A percentile compares a stretch with the other conserved stretches of the same genome.
phyloP scores from a whole-genome alignment of 495 filamentous ascomycete genomes.

The Friedmanniomyces endolithicus region DNA sequence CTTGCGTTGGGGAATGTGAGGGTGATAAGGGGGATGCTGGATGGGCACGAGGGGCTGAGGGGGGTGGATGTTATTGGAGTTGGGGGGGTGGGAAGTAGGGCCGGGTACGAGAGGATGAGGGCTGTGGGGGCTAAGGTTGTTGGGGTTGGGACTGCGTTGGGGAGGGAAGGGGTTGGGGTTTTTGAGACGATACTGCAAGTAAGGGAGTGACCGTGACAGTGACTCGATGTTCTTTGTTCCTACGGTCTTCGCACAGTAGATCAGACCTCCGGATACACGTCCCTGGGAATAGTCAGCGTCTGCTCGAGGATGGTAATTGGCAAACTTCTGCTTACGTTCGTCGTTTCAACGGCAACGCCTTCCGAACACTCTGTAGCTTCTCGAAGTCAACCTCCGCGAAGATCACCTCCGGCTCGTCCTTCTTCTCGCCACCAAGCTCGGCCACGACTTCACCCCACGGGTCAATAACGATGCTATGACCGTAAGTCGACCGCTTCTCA shows the following conservation, averaged over 20 bases:
- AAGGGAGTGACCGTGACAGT: not conserved
- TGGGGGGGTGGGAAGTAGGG: conserved; percentile 50
- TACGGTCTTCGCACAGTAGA: not conserved
- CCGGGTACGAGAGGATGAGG: conserved; percentile 49
- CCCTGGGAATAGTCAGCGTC: conserved; percentile 26
- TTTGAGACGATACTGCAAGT: conserved; percentile 41
- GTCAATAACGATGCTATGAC: conserved; percentile 74
- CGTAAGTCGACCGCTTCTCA: conserved; percentile 69
- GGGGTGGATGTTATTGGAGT: conserved; percentile 49
- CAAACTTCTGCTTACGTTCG: conserved; percentile 26
- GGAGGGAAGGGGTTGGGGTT: conserved; percentile 43
- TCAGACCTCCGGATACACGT: conserved; percentile 51
- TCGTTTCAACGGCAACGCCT: conserved; percentile 34
- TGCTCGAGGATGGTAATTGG: not conserved
- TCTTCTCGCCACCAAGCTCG: conserved; percentile 43
- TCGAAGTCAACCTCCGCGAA: conserved; percentile 33
- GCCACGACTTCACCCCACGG: conserved; percentile 76
- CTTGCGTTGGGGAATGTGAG: conserved; percentile 61
- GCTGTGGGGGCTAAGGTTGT: conserved; percentile 50
- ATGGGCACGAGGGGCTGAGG: conserved; percentile 33
- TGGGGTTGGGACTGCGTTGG: conserved; percentile 52
- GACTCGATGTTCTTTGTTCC: not conserved
- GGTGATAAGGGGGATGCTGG: conserved; percentile 44
- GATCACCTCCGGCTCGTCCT: conserved; percentile 39
- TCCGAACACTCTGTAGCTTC: conserved; percentile 30